Conservation (phyloP, 2,329 filamentous ascomycete species). For the Aspergillus tamarii region DNA sequence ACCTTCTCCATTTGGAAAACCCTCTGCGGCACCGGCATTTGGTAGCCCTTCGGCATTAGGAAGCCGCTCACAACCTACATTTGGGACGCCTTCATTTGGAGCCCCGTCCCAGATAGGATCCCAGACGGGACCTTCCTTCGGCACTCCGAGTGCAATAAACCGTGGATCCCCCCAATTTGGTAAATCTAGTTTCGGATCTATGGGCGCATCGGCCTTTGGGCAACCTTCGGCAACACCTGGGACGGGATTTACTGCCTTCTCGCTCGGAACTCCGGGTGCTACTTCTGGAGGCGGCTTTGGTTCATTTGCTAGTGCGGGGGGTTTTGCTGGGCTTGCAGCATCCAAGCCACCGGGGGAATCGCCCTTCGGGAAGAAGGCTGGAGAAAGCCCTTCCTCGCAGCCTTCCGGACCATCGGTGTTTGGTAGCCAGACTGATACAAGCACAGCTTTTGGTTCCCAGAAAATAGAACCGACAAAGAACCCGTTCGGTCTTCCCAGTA, state of each 20-base stretch:
- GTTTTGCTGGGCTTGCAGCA: constrained; percentile 30
- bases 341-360: constrained; percentile 29
- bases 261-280: constrained; percentile 25
- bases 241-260: constrained; percentile 25
- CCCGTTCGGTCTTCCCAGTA: constrained; percentile 31
- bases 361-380: constrained; percentile 31
- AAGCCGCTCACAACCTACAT: constrained; percentile 28
- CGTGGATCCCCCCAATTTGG: constrained; percentile 36
- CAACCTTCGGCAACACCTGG: constrained; percentile 32
- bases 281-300: constrained; percentile 38
- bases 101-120: constrained; percentile 28
- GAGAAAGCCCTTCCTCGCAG: constrained; percentile 35
- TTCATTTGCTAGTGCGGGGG: constrained; percentile 32
- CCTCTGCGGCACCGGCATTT: constrained; percentile 30
- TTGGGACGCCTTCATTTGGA: constrained; percentile 39
- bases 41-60: constrained; percentile 34
- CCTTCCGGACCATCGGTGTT: constrained; percentile 35
- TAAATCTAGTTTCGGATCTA: constrained; percentile 34
- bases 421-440: constrained; percentile 27
- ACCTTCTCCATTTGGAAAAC: constrained; percentile 33
- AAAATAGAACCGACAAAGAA: constrained; percentile 32
- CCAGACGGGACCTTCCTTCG: constrained; percentile 32
- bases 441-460: constrained; percentile 32
- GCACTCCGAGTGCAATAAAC: constrained; percentile 38
- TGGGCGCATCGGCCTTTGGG: constrained; percentile 31